Conservation (phyloP, 257 asterid species). For the Vinca minor region DNA sequence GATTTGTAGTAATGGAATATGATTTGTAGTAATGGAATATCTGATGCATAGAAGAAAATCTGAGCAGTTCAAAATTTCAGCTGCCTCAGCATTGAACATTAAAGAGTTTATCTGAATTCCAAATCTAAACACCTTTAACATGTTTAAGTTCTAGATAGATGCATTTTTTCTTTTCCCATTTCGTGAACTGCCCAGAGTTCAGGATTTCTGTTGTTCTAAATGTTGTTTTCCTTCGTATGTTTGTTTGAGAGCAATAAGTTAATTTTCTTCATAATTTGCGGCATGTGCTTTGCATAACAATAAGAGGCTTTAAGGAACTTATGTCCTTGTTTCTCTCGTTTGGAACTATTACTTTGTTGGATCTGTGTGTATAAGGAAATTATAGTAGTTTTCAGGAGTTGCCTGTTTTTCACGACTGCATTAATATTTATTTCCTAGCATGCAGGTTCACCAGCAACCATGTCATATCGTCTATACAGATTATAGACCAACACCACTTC, state of each 20-base stretch:
- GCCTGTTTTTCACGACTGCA: constrained; percentile 2
- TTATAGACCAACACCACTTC: constrained; percentile 97
- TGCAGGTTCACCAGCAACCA: constrained; percentile 95
- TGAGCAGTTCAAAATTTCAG: background rate
- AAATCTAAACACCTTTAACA: background rate
- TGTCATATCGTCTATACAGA: constrained; percentile 96
- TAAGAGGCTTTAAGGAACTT: no score
- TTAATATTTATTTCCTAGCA: constrained; percentile 18
- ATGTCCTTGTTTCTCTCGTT: background rate
- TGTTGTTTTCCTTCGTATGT: background rate
- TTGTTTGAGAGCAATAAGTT: background rate
- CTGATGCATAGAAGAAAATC: background rate
- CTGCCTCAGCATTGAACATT: background rate
- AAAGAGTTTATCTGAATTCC: background rate
- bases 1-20: background rate
- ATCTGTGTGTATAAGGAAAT: background rate
- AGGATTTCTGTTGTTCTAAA: background rate
- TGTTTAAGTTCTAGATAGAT: background rate
- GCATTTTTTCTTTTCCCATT: background rate
- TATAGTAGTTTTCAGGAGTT: background rate
- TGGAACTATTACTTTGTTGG: background rate
- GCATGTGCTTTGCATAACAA: background rate
- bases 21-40: background rate
- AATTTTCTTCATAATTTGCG: background rate
- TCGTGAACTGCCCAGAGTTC: background rate